Evolutionary conservation across 2,329 filamentous ascomycete genomes (phyloP).

Genomic region (Talaromyces pinophilus): DNA sequence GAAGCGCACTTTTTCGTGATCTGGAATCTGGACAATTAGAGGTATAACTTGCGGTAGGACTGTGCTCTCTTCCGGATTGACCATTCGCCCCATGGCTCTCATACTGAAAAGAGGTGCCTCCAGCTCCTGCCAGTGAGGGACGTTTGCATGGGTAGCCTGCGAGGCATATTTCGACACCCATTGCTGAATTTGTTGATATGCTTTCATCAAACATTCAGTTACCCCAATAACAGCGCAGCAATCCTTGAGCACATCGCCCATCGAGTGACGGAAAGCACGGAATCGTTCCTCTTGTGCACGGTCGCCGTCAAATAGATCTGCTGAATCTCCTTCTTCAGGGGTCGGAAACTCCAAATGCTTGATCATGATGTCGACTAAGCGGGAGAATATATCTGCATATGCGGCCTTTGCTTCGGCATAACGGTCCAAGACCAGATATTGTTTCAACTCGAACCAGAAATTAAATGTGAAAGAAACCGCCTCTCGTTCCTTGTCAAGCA

Average conservation of each 20-base stretch:
- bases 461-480: conserved; percentile 91
- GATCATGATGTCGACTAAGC: conserved; percentile 89
- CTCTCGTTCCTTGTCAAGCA: conserved; percentile 82
- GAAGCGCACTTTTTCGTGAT: conserved; percentile 97
- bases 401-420: conserved; percentile 80
- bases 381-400: conserved; percentile 79
- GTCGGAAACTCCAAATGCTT: conserved; percentile 84
- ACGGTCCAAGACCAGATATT: conserved; percentile 86
- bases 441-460: conserved; percentile 99
- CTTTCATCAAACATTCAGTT: conserved; percentile 85
- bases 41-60: conserved; percentile 92
- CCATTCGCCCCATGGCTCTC: conserved; percentile 95
- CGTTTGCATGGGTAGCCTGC: conserved; percentile 69
- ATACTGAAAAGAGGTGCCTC: conserved; percentile 94
- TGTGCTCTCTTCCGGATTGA: conserved; percentile 80
- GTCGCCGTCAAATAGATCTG: conserved; percentile 91
- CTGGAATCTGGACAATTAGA: conserved; percentile 87
- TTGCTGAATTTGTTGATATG: conserved; percentile 77
- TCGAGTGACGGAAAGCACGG: conserved; percentile 90
- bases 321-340: conserved; percentile 68
- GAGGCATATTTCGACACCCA: conserved; percentile 85
- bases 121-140: conserved; percentile 94
- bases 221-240: conserved; percentile 95
- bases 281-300: conserved; percentile 96
- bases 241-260: conserved; percentile 97